Percentiles rank a stretch among this genome's conserved stretches.
Conservation (phyloP, 2,329 filamentous ascomycete species). For the Elsinoe batatas region DNA sequence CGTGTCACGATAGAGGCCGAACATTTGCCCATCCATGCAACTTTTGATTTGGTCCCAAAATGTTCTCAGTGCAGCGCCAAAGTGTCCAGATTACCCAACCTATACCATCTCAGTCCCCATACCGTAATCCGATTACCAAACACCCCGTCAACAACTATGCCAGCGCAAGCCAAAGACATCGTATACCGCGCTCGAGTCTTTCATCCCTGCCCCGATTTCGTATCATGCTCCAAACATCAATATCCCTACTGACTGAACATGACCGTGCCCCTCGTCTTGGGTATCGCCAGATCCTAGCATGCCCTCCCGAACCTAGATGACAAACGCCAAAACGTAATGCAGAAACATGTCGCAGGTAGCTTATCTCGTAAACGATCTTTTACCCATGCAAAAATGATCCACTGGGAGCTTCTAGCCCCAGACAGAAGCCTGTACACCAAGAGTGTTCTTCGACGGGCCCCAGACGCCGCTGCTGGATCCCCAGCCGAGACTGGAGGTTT, state of each 20-base stretch:
- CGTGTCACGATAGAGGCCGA: background rate
- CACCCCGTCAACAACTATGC: background rate
- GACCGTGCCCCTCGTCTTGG: background rate
- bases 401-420: constrained; percentile 57
- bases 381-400: too few species aligned
- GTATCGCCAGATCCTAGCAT: constrained; percentile 1
- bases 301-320: background rate
- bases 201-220: background rate
- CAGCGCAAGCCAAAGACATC: background rate
- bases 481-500: constrained; percentile 49
- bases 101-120: background rate
- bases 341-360: background rate
- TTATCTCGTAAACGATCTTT: background rate
- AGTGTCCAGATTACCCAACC: background rate
- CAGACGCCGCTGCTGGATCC: constrained; percentile 72
- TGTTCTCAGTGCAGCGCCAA: background rate
- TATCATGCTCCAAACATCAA: background rate
- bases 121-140: constrained; percentile 4
- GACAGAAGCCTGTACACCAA: constrained; percentile 83
- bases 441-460: constrained; percentile 63
- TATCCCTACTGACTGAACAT: background rate
- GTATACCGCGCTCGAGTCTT: background rate
- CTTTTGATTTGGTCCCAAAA: background rate
- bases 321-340: background rate
- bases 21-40: background rate